These are phyloP conservation scores for Candida ascalaphidarum DNA, from an alignment of 805 yeast species.

Conservation along the genomic window DNA sequence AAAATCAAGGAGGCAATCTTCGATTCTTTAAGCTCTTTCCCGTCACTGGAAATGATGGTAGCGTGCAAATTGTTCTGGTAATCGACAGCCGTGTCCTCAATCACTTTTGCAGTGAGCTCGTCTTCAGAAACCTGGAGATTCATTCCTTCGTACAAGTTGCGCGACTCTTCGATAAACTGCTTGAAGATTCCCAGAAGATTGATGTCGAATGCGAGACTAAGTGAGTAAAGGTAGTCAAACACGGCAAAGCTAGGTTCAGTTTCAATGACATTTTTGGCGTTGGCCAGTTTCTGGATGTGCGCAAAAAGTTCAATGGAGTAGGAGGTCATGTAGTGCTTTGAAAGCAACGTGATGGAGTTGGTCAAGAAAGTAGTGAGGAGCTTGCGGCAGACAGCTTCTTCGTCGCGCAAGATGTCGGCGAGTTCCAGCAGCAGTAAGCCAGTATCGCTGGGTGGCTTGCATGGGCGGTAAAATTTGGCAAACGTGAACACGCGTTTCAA, in stretches of 20 bases:
- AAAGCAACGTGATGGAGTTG: constrained; percentile 35
- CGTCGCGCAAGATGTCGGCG: constrained; percentile 39
- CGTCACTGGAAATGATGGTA: constrained; percentile 16
- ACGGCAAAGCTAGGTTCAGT: constrained; percentile 14
- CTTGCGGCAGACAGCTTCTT: constrained; percentile 54
- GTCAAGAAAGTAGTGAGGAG: constrained; percentile 58
- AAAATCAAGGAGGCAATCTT: constrained; percentile 14
- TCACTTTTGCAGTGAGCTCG: constrained; percentile 26
- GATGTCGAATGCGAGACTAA: constrained; percentile 62
- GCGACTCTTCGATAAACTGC: constrained; percentile 26
- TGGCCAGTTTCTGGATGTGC: constrained; percentile 9
- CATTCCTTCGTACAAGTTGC: constrained; percentile 29
- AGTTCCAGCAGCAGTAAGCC: constrained; percentile 28
- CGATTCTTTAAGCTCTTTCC: constrained; percentile 20
- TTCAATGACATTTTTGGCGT: constrained; percentile 7
- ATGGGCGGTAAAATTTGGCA: constrained; percentile 37
- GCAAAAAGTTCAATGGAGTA: constrained; percentile 15
- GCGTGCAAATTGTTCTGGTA: constrained; percentile 27
- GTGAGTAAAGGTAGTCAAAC: constrained; percentile 17
- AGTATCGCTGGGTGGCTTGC: constrained; percentile 34
- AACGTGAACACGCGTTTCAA: constrained; percentile 58
- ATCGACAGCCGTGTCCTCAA: constrained; percentile 30
- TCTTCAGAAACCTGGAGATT: constrained; percentile 14
- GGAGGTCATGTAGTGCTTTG: constrained; percentile 9
- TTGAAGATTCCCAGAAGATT: constrained; percentile 37